These are phyloP conservation scores for Grosmannia serpens DNA, from an alignment of 2,329 filamentous ascomycete genomes.

Conservation along the genomic window DNA sequence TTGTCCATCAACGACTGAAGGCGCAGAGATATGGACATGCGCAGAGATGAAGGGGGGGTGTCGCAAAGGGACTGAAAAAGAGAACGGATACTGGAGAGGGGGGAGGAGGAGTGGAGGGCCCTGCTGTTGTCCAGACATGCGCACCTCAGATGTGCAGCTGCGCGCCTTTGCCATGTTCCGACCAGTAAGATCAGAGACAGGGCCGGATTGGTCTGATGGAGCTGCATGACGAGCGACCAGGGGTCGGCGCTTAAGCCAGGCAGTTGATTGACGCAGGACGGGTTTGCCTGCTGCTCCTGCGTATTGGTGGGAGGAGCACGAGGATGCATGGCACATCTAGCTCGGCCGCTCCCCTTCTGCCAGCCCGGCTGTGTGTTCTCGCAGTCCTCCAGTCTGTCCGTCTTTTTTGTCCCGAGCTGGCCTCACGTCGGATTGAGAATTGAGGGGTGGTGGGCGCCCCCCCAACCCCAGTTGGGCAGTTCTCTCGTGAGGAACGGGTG, in stretches of 20 bases:
- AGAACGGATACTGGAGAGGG: not conserved
- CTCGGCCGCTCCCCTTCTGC: not conserved
- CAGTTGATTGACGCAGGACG: slow-evolving; percentile 8
- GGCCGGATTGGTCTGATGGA: slow-evolving; percentile 21
- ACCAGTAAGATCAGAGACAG: not conserved
- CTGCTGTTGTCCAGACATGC: not conserved
- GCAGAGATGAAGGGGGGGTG: not conserved
- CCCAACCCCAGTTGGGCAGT: not conserved
- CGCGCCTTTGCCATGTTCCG: not conserved
- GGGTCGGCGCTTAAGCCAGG: slow-evolving; percentile 44
- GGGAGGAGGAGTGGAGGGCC: not conserved
- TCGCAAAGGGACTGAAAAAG: not conserved
- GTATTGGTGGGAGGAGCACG: not conserved
- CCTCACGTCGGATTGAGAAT: not conserved
- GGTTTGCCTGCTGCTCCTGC: not conserved
- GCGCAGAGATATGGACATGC: not conserved
- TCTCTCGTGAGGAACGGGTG: not conserved
- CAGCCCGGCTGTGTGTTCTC: not conserved
- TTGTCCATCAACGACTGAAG: not conserved
- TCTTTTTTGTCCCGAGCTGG: not conserved
- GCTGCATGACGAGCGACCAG: slow-evolving; percentile 37
- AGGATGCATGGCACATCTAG: not conserved
- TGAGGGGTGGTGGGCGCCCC: not conserved
- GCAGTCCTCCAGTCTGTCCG: too few relatives aligned
- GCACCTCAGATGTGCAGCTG: not conserved